A percentile compares a stretch with the other conserved stretches of the same genome.
These are phyloP conservation scores for Clonostachys byssicola DNA, from an alignment of 2,329 filamentous ascomycete genomes.

Conservation along the genomic window DNA sequence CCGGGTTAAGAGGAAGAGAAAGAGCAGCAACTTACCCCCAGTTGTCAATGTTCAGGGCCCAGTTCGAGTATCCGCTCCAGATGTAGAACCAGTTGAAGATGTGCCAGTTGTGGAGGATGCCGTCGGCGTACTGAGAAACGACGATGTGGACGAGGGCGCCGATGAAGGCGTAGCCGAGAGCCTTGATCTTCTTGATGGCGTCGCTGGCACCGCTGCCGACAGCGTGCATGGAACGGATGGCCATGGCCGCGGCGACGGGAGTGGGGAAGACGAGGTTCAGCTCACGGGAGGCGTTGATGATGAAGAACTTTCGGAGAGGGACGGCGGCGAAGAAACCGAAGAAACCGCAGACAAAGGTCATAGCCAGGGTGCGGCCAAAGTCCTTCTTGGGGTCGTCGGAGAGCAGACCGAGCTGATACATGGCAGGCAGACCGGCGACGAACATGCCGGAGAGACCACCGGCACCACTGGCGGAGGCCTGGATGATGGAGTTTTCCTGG, in stretches of 20 bases:
- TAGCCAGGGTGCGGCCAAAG: conserved; percentile 52
- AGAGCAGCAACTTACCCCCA: conserved; percentile 34
- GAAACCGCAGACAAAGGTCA: conserved; percentile 59
- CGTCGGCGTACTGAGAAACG: conserved; percentile 52
- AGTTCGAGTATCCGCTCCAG: conserved; percentile 46
- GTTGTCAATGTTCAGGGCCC: conserved; percentile 48
- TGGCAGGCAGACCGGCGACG: conserved; percentile 54
- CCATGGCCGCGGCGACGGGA: conserved; percentile 55
- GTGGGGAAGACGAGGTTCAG: conserved; percentile 56
- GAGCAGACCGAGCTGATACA: conserved; percentile 52
- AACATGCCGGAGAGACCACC: conserved; percentile 55
- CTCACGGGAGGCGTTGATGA: conserved; percentile 60
- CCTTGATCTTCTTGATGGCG: conserved; percentile 53
- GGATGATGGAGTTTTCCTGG: conserved; percentile 59
- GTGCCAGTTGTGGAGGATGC: conserved; percentile 57
- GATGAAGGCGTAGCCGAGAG: conserved; percentile 44
- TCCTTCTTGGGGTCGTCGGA: conserved; percentile 44
- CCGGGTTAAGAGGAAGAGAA: too few relatives aligned
- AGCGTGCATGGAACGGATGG: conserved; percentile 60
- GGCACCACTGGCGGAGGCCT: conserved; percentile 55
- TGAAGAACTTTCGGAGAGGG: conserved; percentile 63
- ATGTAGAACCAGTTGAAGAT: conserved; percentile 49
- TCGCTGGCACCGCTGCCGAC: conserved; percentile 44
- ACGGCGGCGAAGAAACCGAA: conserved; percentile 62
- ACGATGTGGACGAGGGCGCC: conserved; percentile 48